phyloP scores from a whole-genome alignment of 2,329 filamentous ascomycete genomes.

The Pezicula radicicola region DNA sequence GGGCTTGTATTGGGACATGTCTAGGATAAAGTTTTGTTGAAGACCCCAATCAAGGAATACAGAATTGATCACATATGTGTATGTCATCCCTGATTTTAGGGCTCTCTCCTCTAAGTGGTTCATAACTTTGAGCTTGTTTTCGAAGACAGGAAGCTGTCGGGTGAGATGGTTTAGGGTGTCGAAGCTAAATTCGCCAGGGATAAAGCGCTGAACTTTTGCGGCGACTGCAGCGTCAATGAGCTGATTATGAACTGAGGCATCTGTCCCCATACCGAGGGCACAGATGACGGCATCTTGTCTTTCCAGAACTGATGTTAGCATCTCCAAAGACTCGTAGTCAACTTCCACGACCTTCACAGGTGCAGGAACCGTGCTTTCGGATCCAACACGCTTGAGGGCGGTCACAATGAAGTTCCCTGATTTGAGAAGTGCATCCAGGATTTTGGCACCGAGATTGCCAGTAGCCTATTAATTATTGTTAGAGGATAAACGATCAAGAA shows the following conservation, averaged over 20 bases:
- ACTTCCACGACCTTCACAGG: constrained; percentile 38
- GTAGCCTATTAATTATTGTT: constrained; percentile 1
- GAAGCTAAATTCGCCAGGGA: constrained; percentile 51
- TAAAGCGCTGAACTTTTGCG: constrained; percentile 55
- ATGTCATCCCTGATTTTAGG: constrained; percentile 40
- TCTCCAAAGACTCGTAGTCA: constrained; percentile 36
- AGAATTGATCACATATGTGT: constrained; percentile 49
- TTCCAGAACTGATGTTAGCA: constrained; percentile 41
- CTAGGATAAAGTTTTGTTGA: constrained; percentile 36
- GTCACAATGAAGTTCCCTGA: constrained; percentile 35
- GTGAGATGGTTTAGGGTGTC: constrained; percentile 34
- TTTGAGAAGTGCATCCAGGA: constrained; percentile 5
- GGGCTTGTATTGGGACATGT: constrained; percentile 34
- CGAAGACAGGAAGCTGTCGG: constrained; percentile 44
- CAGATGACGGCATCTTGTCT: constrained; percentile 55
- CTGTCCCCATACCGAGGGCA: constrained; percentile 32
- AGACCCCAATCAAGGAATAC: constrained; percentile 56
- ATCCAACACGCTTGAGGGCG: constrained; percentile 41
- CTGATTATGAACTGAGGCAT: constrained; percentile 37
- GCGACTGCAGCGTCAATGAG: constrained; percentile 53
- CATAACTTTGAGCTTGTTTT: constrained; percentile 40
- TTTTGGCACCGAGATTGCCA: constrained; percentile 5
- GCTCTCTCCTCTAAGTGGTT: constrained; percentile 36
- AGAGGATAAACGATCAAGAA: background rate
- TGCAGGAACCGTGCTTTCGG: constrained; percentile 24